Evolutionary conservation across 2,329 filamentous ascomycete genomes (phyloP).

Genomic region (Colletotrichum magnum): DNA sequence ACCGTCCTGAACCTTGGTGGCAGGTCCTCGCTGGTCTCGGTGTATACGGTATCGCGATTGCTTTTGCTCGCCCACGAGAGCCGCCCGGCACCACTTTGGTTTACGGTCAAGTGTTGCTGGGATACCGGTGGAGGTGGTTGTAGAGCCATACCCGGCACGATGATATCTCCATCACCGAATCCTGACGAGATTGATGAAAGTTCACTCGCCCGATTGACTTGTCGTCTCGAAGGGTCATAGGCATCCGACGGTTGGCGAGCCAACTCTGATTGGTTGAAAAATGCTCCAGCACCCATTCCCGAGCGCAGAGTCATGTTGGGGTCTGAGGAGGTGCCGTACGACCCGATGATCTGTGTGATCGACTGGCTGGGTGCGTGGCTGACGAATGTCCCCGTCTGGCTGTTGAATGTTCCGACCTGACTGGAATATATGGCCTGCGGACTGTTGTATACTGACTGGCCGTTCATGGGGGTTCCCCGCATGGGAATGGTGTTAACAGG

Average conservation of each 20-base stretch:
- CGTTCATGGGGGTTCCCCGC: constrained; percentile 27
- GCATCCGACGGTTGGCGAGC: constrained; percentile 53
- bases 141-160: constrained; percentile 52
- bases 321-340: constrained; percentile 39
- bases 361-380: constrained; percentile 37
- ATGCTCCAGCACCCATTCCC: constrained; percentile 53
- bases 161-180: constrained; percentile 74
- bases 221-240: constrained; percentile 52
- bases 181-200: constrained; percentile 75
- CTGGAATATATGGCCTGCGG: constrained; percentile 23
- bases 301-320: constrained; percentile 50
- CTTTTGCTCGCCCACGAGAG: constrained; percentile 55
- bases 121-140: constrained; percentile 37
- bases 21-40: constrained; percentile 66
- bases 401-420: constrained; percentile 29
- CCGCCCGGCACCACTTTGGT: constrained; percentile 44
- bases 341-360: constrained; percentile 30
- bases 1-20: constrained; percentile 71
- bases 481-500: constrained; percentile 31
- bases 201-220: constrained; percentile 61
- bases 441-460: constrained; percentile 28
- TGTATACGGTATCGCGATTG: constrained; percentile 66
- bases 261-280: constrained; percentile 56
- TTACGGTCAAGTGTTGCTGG: constrained; percentile 23
- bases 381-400: constrained; percentile 42